Percentiles rank a stretch among this genome's conserved stretches.
These are phyloP conservation scores for Volvox africanus DNA, from an alignment of 139 green algal genomes.

Conservation along the genomic window DNA sequence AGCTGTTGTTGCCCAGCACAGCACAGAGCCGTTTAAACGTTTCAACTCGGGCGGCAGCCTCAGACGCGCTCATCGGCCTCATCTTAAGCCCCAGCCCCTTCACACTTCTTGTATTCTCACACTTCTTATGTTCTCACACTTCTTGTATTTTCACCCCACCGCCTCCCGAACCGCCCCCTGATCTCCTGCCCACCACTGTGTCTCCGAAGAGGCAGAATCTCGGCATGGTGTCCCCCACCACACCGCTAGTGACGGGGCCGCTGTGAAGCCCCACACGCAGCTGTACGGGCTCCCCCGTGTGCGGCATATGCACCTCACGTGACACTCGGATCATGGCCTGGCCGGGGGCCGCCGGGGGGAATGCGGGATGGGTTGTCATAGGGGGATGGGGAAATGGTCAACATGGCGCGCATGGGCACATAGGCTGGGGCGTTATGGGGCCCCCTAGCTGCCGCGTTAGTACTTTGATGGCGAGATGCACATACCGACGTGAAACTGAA, in stretches of 20 bases:
- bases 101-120: no score
- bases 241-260: conserved; percentile 31
- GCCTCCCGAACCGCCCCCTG: neutral
- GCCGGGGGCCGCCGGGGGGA: neutral
- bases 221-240: conserved; percentile 43
- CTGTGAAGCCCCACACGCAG: conserved; percentile 44
- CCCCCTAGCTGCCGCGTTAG: no score
- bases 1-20: no score
- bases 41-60: no score
- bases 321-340: conserved; percentile 49
- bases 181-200: conserved; percentile 19
- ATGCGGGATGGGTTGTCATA: neutral
- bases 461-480: no score
- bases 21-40: no score
- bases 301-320: conserved; percentile 47
- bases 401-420: no score
- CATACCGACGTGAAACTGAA: no score
- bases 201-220: conserved; percentile 45
- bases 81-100: neutral
- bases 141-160: no score
- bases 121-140: no score
- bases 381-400: neutral
- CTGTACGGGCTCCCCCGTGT: conserved; percentile 52
- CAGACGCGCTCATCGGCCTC: no score
- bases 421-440: no score